Evolutionary conservation across 2,329 filamentous ascomycete genomes (phyloP), one percentile per base, ranked within the genome.

Genomic region (Cadophora gregata): DNA sequence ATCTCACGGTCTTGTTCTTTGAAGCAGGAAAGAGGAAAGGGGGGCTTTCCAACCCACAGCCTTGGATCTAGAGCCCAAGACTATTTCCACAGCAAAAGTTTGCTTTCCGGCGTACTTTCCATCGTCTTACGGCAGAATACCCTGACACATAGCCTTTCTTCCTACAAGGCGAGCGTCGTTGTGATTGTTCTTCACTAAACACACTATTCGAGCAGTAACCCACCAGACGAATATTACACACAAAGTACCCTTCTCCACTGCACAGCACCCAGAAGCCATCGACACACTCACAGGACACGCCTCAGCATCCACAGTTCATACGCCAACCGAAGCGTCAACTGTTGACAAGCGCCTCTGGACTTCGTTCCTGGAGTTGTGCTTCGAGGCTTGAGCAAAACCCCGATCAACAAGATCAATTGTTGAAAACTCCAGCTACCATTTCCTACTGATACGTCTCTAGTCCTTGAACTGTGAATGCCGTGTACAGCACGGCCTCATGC

Each of bases 291-390:
- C 38, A 16, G 6, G 14, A 42, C 10, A 12, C 38, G 5, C 42
- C 10, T 8, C 42, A 21, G 10, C 42, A 7, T 58, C 55, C 55
- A 58, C 55, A 25, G 16, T 25, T 1, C 25, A 16, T 31, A 58
- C 36, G 29, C 51, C 51, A 42, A 12, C 24, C 27, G 31, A 58
- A 63, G 33, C 48, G 14, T 63, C 61, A 5, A 14, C 3, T 47
- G 16, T 45, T 47, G 33, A 63, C 31, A 58, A 33, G 27, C 8
- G 55, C 55, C 55, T 58, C 55, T 58, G 21, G 33, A 21, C 31
- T 36, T n/a, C 21, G 55, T 58, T 27, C 31, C 55, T 58, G 55
- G 21, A 27, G 33, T 42, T 1, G 33, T 25, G 33, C 5, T 9
- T 25, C 21, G 55, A 42, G 25, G 14, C 38, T 16, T 16, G 14